A percentile compares a stretch with the other conserved stretches of the same genome.
Evolutionary conservation across 2,329 filamentous ascomycete genomes (phyloP).

Genomic region (Trichoderma sp.): DNA sequence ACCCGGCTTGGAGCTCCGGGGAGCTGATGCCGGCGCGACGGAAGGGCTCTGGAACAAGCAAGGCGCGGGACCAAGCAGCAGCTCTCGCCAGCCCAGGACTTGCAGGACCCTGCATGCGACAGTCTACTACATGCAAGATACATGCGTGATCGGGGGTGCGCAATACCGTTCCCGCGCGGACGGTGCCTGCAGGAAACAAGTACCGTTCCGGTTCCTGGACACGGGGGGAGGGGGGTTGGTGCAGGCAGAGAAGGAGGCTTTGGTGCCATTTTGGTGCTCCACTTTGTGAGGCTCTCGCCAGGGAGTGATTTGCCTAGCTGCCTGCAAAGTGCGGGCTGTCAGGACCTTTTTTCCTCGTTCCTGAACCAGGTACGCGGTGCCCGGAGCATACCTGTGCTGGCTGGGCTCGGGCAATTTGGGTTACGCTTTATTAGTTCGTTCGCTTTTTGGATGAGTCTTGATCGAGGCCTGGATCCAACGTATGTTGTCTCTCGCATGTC

Average conservation of each 20-base stretch:
- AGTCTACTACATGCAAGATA: neutral
- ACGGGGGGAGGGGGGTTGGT: neutral
- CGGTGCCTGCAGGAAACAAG: neutral
- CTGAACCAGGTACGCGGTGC: conserved; percentile 24
- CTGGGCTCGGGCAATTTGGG: neutral
- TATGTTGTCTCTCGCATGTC: too few relatives aligned
- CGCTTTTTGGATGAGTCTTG: neutral
- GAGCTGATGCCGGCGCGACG: conserved; percentile 24
- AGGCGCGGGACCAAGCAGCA: neutral
- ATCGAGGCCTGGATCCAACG: neutral
- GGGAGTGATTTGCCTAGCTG: too few relatives aligned
- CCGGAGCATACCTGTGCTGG: neutral
- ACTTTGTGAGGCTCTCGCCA: conserved; percentile 16
- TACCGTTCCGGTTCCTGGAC: neutral
- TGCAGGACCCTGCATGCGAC: conserved; percentile 22
- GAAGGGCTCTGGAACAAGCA: conserved; percentile 23
- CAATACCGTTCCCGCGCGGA: neutral
- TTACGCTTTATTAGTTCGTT: too few relatives aligned
- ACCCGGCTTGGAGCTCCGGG: conserved; percentile 24
- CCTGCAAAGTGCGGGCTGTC: conserved; percentile 7
- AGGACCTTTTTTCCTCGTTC: neutral
- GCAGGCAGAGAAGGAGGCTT: too few relatives aligned
- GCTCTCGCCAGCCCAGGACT: neutral
- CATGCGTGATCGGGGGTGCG: neutral
- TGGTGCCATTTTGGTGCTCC: neutral